These are phyloP conservation scores for Phellopilus nigrolimitatus DNA, from an alignment of 1,284 basidiomycete genomes.

Conservation along the genomic window DNA sequence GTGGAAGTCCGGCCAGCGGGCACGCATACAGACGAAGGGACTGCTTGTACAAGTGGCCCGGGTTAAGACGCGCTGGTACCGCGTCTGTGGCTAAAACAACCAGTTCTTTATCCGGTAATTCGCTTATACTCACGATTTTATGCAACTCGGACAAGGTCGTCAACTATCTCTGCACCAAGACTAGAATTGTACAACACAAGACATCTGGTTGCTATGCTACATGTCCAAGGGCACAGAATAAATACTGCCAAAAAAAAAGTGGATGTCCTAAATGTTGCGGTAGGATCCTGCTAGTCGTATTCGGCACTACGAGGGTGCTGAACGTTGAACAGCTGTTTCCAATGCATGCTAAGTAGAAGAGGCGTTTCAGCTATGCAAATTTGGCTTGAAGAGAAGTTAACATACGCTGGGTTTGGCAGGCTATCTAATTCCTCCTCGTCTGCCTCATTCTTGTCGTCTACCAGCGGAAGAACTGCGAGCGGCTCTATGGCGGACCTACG, in stretches of 20 bases:
- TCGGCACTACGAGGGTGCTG: not conserved
- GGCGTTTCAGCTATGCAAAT: not conserved
- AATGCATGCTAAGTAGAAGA: not conserved
- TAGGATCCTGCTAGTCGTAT: no score
- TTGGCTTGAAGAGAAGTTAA: not conserved
- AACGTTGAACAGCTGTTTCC: not conserved
- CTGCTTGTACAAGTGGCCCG: not conserved
- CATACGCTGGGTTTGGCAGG: not conserved
- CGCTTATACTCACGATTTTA: no score
- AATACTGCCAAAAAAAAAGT: not conserved
- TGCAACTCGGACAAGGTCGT: no score
- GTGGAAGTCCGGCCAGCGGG: not conserved
- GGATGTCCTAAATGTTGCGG: no score
- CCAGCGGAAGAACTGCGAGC: not conserved
- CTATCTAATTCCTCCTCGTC: not conserved
- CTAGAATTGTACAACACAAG: no score
- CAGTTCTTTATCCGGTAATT: not conserved
- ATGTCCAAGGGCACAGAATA: not conserved
- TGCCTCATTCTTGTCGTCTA: not conserved
- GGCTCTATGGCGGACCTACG: no score
- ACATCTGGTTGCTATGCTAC: no score
- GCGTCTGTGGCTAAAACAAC: not conserved
- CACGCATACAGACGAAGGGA: not conserved
- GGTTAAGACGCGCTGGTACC: not conserved
- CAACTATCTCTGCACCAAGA: no score